Percentiles rank a stretch among this genome's conserved stretches.
phyloP scores from a whole-genome alignment of 192 early-diverging fungal species.

The Backusella australiensis region DNA sequence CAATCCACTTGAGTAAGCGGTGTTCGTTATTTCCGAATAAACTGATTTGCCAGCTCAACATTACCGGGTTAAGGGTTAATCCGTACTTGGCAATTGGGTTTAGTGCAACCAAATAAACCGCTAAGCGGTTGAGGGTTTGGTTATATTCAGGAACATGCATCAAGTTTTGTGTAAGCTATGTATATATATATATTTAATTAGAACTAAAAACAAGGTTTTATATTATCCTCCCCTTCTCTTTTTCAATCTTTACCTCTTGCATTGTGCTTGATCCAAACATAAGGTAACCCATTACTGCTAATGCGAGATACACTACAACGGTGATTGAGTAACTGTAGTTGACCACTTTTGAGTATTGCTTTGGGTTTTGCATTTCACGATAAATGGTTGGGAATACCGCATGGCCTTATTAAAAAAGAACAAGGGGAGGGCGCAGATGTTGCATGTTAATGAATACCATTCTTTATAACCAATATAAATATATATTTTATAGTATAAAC shows the following conservation, averaged over 20 bases:
- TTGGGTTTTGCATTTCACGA: constrained; percentile 61
- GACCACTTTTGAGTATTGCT: constrained; percentile 45
- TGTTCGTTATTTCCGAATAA: constrained; percentile 9
- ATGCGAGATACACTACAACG: constrained; percentile 50
- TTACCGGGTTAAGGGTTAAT: constrained; percentile 62
- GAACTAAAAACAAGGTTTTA: not conserved
- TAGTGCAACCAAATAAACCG: constrained; percentile 61
- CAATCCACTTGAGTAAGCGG: constrained; percentile 16
- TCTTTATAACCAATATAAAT: not conserved
- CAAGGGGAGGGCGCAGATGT: not conserved
- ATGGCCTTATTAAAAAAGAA: constrained; percentile 40
- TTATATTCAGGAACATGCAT: constrained; percentile 52
- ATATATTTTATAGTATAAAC: not conserved
- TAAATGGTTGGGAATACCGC: constrained; percentile 70
- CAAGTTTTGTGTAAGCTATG: constrained; percentile 69
- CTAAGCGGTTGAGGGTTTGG: constrained; percentile 51
- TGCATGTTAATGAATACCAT: not conserved
- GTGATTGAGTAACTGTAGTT: constrained; percentile 55
- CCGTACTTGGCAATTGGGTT: constrained; percentile 77
- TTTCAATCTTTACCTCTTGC: constrained; percentile 47
- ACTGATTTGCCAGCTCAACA: constrained; percentile 43
- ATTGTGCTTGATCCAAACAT: constrained; percentile 69
- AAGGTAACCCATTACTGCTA: constrained; percentile 56
- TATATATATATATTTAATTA: not conserved
- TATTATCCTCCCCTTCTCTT: not conserved